Evolutionary conservation across 2,329 filamentous ascomycete species (phyloP).

Genomic region (Aphanocladium album): DNA sequence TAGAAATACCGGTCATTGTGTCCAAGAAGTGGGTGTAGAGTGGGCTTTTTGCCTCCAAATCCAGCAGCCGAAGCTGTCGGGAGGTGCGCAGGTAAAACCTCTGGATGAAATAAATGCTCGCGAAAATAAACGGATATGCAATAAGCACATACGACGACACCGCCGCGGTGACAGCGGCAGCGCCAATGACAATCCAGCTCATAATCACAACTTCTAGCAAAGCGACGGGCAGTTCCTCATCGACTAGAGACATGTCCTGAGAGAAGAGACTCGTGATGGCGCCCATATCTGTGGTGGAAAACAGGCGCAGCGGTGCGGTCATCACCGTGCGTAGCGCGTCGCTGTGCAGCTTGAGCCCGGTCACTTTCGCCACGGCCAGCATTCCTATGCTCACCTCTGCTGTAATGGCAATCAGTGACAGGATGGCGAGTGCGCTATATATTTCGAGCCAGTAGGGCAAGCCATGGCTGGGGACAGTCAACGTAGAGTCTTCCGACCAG

Average conservation of each 20-base stretch:
- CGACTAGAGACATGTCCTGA: constrained; percentile 39
- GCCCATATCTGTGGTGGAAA: constrained; percentile 37
- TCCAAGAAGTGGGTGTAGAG: constrained; percentile 47
- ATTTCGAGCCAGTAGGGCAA: too few species aligned
- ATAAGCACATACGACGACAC: constrained; percentile 37
- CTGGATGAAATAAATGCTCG: constrained; percentile 31
- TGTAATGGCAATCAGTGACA: background rate
- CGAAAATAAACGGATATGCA: constrained; percentile 40
- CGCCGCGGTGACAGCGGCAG: constrained; percentile 37
- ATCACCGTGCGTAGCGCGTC: constrained; percentile 29
- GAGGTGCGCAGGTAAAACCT: constrained; percentile 44
- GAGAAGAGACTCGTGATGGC: constrained; percentile 40
- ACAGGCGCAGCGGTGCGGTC: constrained; percentile 36
- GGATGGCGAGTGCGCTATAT: background rate
- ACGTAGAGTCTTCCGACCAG: constrained; percentile 20
- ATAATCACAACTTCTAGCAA: constrained; percentile 24
- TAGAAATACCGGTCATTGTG: constrained; percentile 39
- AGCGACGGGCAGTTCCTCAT: constrained; percentile 32
- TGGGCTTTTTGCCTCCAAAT: constrained; percentile 45
- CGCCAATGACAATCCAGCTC: constrained; percentile 26
- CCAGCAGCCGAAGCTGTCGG: constrained; percentile 46
- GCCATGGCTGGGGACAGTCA: background rate
- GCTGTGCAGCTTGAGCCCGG: constrained; percentile 24
- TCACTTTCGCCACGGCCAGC: background rate
- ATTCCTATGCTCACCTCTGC: background rate